phyloP scores from a whole-genome alignment of 345 rosid species.

The Populus tremula region DNA sequence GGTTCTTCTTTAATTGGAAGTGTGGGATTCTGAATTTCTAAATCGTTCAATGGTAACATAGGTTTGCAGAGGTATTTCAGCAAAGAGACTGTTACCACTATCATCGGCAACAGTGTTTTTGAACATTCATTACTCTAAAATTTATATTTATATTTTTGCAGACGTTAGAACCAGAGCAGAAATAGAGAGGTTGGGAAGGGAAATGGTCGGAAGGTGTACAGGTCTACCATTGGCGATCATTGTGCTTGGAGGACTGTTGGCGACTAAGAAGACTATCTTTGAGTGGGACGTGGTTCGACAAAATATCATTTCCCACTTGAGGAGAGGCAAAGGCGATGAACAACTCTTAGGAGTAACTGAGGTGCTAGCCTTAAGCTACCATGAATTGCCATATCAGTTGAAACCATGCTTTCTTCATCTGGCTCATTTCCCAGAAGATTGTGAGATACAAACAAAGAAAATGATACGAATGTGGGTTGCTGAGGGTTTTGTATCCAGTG shows the following conservation, averaged over 20 bases:
- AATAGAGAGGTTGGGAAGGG: slow-evolving; percentile 28
- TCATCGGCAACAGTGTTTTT: no score
- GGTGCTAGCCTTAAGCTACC: slow-evolving; percentile 29
- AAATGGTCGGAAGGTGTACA: slow-evolving; percentile 33
- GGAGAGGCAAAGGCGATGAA: not conserved
- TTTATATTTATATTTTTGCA: not conserved
- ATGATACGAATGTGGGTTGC: slow-evolving; percentile 45
- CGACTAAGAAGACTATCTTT: slow-evolving; percentile 14
- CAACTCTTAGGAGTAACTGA: slow-evolving; percentile 3
- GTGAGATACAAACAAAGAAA: slow-evolving; percentile 30
- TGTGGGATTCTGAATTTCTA: not conserved
- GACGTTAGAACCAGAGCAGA: slow-evolving; percentile 4
- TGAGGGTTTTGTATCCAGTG: slow-evolving; percentile 36
- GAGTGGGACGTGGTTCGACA: slow-evolving; percentile 1
- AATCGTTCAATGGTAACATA: not conserved
- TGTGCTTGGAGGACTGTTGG: slow-evolving; percentile 40
- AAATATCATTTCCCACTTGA: slow-evolving; percentile 11
- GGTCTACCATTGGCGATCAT: slow-evolving; percentile 38
- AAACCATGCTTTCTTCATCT: slow-evolving; percentile 38
- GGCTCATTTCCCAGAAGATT: slow-evolving; percentile 31
- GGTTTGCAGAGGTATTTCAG: no score
- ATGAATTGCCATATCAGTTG: slow-evolving; percentile 27
- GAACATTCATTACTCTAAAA: not conserved
- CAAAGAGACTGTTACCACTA: no score
- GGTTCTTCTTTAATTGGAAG: not conserved